These are phyloP conservation scores for Pholiota adiposa DNA, from an alignment of 1,284 basidiomycete species.

Conservation along the genomic window DNA sequence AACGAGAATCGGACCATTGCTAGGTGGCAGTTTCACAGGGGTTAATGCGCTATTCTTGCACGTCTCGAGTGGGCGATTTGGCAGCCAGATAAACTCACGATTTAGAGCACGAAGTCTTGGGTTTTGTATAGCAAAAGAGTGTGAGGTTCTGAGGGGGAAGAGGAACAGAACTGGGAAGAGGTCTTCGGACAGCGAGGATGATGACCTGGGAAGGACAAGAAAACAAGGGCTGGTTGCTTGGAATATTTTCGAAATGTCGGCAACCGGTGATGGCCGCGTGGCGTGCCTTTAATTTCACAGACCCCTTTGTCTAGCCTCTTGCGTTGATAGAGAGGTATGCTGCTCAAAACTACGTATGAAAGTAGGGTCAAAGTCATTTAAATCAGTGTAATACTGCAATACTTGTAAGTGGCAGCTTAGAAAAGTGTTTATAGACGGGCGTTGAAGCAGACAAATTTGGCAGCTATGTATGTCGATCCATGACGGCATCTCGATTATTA, in stretches of 20 bases:
- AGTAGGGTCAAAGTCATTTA: too few relatives aligned
- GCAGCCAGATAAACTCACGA: neutral
- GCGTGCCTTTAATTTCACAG: neutral
- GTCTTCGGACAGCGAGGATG: neutral
- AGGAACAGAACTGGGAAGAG: too few relatives aligned
- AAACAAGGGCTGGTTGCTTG: neutral
- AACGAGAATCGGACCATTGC: slow-evolving; percentile 23
- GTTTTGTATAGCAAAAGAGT: slow-evolving; percentile 3
- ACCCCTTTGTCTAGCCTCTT: neutral
- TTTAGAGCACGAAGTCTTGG: neutral
- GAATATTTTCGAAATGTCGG: neutral
- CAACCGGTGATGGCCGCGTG: neutral
- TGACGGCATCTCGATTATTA: too few relatives aligned
- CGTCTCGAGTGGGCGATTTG: neutral
- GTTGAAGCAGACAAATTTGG: too few relatives aligned
- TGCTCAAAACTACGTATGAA: too few relatives aligned
- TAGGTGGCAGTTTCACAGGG: slow-evolving; percentile 8
- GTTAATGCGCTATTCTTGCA: slow-evolving; percentile 20
- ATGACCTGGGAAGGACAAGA: slow-evolving; percentile 1
- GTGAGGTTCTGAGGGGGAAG: neutral
- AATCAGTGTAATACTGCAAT: too few relatives aligned
- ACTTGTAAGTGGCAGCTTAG: too few relatives aligned
- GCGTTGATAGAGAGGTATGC: neutral
- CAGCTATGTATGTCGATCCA: too few relatives aligned
- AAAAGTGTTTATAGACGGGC: too few relatives aligned